These are phyloP conservation scores for Colletotrichum shisoi DNA, from an alignment of 2,329 filamentous ascomycete genomes.

Conservation along the genomic window DNA sequence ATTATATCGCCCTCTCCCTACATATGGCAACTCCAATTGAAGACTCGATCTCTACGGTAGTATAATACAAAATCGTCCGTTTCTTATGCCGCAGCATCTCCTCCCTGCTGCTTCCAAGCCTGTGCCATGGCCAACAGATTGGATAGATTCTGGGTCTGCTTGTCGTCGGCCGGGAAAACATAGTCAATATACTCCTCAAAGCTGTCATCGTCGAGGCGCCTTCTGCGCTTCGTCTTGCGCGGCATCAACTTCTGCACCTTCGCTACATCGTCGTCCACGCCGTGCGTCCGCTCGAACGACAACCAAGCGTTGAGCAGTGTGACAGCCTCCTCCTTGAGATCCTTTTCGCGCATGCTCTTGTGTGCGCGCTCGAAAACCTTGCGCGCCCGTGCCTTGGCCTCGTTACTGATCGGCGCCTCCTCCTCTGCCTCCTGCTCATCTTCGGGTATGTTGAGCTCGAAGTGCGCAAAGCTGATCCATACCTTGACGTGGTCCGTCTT, in stretches of 20 bases:
- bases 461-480: constrained; percentile 98
- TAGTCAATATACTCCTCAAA: constrained; percentile 99
- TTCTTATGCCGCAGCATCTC: constrained; percentile 41
- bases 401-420: constrained; percentile 77
- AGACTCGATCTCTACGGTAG: constrained; percentile 4
- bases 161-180: constrained; percentile 94
- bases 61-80: constrained; percentile 9
- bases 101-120: constrained; percentile 79
- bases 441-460: constrained; percentile 93
- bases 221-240: constrained; percentile 87
- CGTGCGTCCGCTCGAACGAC: constrained; percentile 88
- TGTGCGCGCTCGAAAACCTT: constrained; percentile 86
- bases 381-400: constrained; percentile 82
- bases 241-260: constrained; percentile 94
- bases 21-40: background rate
- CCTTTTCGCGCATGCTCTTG: constrained; percentile 85
- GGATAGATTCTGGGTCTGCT: constrained; percentile 81
- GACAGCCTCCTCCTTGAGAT: constrained; percentile 93
- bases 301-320: constrained; percentile 91
- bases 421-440: constrained; percentile 68
- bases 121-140: constrained; percentile 86
- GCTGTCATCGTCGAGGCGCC: constrained; percentile 88
- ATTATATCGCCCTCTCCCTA: background rate
- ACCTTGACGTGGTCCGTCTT: constrained; percentile 99
- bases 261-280: constrained; percentile 75